Evolutionary conservation across 202 grass and related monocot genomes (phyloP).

Genomic region (Panicum virgatum): DNA sequence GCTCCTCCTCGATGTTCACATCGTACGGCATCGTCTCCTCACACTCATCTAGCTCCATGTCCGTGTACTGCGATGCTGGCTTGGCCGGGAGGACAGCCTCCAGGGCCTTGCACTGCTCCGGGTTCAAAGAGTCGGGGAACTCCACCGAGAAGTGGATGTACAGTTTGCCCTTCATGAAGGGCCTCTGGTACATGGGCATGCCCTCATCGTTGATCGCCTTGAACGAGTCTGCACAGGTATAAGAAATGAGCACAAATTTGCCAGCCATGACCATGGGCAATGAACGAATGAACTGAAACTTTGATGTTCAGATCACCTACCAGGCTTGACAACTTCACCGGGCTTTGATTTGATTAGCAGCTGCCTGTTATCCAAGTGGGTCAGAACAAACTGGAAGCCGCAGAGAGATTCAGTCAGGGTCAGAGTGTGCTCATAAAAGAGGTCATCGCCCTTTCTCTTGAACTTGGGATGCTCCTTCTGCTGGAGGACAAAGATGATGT

Average conservation of each 20-base stretch:
- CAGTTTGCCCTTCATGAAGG: conserved; percentile 85
- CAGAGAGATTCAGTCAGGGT: conserved; percentile 77
- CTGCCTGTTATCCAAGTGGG: conserved; percentile 87
- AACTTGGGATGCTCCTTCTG: conserved; percentile 96
- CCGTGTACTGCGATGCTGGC: conserved; percentile 49
- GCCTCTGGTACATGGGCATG: conserved; percentile 83
- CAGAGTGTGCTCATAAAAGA: conserved; percentile 85
- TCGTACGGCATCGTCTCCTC: conserved; percentile 79
- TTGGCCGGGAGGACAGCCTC: conserved; percentile 58
- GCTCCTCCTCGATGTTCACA: conserved; percentile 76
- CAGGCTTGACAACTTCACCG: conserved; percentile 83
- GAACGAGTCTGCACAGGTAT: conserved; percentile 57
- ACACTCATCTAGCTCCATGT: conserved; percentile 86
- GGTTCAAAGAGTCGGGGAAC: conserved; percentile 59
- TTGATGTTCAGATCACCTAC: conserved; percentile 34
- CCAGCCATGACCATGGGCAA: background rate
- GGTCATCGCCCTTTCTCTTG: conserved; percentile 86
- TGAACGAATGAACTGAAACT: background rate
- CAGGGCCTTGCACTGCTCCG: conserved; percentile 77
- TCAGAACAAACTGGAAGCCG: conserved; percentile 79
- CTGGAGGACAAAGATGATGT: conserved; percentile 87
- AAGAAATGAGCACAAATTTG: background rate
- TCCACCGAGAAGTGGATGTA: conserved; percentile 88
- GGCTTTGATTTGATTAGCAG: conserved; percentile 84
- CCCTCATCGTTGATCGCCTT: conserved; percentile 94